Evolutionary conservation across 2,329 filamentous ascomycete species (phyloP).

Genomic region (Pyrenochaeta sp.): DNA sequence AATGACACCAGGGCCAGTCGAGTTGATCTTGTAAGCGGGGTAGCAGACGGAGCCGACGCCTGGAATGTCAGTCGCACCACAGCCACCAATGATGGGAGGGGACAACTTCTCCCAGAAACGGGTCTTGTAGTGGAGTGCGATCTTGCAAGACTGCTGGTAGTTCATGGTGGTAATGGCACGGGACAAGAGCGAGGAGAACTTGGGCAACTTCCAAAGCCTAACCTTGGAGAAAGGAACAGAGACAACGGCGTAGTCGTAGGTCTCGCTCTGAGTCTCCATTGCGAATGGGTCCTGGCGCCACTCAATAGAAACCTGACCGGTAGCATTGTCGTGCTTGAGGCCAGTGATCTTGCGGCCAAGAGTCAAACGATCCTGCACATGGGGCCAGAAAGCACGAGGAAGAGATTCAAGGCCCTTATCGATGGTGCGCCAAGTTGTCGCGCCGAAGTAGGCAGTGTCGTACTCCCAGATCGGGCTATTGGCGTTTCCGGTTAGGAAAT

Average conservation of each 20-base stretch:
- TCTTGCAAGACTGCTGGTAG: constrained; percentile 61
- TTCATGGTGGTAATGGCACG: constrained; percentile 59
- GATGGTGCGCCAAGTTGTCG: constrained; percentile 69
- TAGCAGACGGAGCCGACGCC: constrained; percentile 71
- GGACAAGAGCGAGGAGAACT: constrained; percentile 58
- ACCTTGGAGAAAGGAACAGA: constrained; percentile 70
- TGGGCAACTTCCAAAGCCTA: constrained; percentile 66
- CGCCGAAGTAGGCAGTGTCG: constrained; percentile 63
- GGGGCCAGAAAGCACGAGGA: constrained; percentile 68
- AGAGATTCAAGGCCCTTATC: constrained; percentile 67
- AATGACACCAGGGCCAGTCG: constrained; percentile 67
- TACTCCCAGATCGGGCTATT: constrained; percentile 61
- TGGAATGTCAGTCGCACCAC: constrained; percentile 66
- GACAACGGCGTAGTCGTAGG: constrained; percentile 73
- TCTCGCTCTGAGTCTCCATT: constrained; percentile 54
- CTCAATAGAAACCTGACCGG: constrained; percentile 63
- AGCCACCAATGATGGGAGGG: constrained; percentile 69
- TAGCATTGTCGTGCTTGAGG: constrained; percentile 60
- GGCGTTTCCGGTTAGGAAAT: constrained; percentile 46
- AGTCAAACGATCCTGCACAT: constrained; percentile 64
- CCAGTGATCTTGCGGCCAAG: constrained; percentile 66
- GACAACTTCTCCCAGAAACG: constrained; percentile 66
- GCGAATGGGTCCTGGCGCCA: constrained; percentile 61
- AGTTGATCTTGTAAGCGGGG: constrained; percentile 71
- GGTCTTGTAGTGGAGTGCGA: constrained; percentile 72